Conservation (phyloP, 2,329 filamentous ascomycete genomes). For the Huntiella abstrusa region DNA sequence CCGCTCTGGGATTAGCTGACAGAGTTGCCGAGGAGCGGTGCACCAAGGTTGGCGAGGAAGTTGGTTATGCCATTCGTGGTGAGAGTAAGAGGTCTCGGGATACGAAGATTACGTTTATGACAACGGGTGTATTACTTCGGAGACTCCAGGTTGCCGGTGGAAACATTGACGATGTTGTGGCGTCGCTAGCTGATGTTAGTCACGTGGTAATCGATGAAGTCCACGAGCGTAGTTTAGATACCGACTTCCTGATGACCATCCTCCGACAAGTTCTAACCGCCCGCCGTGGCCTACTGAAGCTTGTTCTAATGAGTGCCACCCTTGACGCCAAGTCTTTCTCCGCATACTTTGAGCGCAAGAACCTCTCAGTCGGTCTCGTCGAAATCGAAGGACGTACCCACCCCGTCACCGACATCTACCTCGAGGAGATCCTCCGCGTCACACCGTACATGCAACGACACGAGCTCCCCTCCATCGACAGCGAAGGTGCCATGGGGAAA, state of each 20-base stretch:
- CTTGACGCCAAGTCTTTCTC: conserved; percentile 75
- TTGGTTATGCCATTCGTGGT: conserved; percentile 81
- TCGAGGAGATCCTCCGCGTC: conserved; percentile 69
- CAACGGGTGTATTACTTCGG: conserved; percentile 78
- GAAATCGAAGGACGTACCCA: conserved; percentile 80
- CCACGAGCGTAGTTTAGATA: conserved; percentile 86
- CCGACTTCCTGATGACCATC: conserved; percentile 79
- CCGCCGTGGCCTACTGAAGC: conserved; percentile 62
- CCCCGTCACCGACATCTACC: conserved; percentile 74
- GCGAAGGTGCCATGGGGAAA: conserved; percentile 36
- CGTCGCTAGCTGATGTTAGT: conserved; percentile 72
- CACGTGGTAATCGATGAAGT: conserved; percentile 95
- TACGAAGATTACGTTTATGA: conserved; percentile 89
- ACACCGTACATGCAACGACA: conserved; percentile 47
- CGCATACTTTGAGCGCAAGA: conserved; percentile 57
- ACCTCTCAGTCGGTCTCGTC: conserved; percentile 53
- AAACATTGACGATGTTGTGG: conserved; percentile 57
- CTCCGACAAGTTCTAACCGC: conserved; percentile 61
- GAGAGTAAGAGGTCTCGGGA: conserved; percentile 56
- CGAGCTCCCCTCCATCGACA: conserved; percentile 17
- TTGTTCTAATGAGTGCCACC: conserved; percentile 92
- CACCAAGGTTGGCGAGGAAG: conserved; percentile 60
- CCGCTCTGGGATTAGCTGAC: conserved; percentile 81
- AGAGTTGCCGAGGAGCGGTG: conserved; percentile 87
- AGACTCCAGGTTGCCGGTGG: conserved; percentile 43